These are phyloP conservation scores for Salix exigua DNA, from an alignment of 345 rosid species.

Conservation along the genomic window DNA sequence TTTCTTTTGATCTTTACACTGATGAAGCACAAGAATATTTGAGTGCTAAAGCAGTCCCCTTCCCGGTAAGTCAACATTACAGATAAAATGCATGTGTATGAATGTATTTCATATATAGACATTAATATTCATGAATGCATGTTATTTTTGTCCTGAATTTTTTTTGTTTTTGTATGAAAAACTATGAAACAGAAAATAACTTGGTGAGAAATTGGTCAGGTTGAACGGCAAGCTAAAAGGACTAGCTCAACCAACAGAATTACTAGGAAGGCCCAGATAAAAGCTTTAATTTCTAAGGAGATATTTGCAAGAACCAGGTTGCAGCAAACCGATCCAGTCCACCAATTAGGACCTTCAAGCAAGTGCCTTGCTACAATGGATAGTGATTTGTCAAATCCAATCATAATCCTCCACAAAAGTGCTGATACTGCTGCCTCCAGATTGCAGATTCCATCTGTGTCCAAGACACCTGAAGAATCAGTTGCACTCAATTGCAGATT, in stretches of 20 bases:
- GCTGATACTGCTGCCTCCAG: conserved; percentile 12
- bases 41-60: conserved; percentile 34
- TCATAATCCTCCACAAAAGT: conserved; percentile 39
- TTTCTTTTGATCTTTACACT: conserved; percentile 34
- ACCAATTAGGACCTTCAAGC: conserved; percentile 26
- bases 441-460: conserved; percentile 13
- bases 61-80: conserved; percentile 20
- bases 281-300: conserved; percentile 24
- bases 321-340: conserved; percentile 21
- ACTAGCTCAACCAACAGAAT: conserved; percentile 3
- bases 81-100: neutral
- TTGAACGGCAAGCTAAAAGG: conserved; percentile 7
- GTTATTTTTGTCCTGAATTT: neutral
- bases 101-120: neutral
- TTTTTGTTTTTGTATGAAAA: neutral
- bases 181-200: neutral
- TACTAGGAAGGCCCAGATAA: conserved; percentile 13
- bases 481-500: neutral
- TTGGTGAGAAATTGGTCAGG: conserved; percentile 14
- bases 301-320: conserved; percentile 20
- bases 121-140: neutral
- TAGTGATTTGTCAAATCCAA: conserved; percentile 35
- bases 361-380: conserved; percentile 13
- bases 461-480: neutral
- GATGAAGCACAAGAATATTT: conserved; percentile 28